Percentiles rank a stretch among this genome's conserved stretches.
Conservation (phyloP, 306 rosid genomes). For the Senna tora region DNA sequence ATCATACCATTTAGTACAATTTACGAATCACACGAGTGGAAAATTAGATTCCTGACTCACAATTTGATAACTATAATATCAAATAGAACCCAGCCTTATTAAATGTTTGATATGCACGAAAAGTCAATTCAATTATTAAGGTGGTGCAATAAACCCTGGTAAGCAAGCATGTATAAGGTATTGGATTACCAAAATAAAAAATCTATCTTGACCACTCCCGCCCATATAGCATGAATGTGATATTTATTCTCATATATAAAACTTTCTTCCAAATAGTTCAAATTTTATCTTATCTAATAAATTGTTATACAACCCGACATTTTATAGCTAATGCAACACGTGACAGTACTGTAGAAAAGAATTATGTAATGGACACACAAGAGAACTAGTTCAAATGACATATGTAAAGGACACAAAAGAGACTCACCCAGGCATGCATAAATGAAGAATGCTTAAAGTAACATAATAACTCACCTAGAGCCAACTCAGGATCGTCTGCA, state of each 20-base stretch:
- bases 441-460: constrained; percentile 24
- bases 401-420: background rate
- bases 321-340: background rate
- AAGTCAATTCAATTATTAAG: background rate
- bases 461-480: constrained; percentile 65
- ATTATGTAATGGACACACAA: background rate
- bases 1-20: no score
- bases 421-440: constrained; percentile 11
- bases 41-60: no score
- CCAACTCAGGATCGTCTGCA: constrained; percentile 84
- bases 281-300: no score
- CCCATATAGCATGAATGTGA: background rate
- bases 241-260: background rate
- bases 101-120: background rate
- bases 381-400: no score
- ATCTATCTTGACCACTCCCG: background rate
- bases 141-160: no score
- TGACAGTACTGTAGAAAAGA: background rate
- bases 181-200: background rate
- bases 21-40: no score
- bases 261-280: background rate
- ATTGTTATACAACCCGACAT: no score
- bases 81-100: background rate
- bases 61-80: no score
- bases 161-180: background rate